These are phyloP conservation scores for Friedmanniomyces endolithicus DNA, from an alignment of 495 filamentous ascomycete genomes.

Conservation along the genomic window DNA sequence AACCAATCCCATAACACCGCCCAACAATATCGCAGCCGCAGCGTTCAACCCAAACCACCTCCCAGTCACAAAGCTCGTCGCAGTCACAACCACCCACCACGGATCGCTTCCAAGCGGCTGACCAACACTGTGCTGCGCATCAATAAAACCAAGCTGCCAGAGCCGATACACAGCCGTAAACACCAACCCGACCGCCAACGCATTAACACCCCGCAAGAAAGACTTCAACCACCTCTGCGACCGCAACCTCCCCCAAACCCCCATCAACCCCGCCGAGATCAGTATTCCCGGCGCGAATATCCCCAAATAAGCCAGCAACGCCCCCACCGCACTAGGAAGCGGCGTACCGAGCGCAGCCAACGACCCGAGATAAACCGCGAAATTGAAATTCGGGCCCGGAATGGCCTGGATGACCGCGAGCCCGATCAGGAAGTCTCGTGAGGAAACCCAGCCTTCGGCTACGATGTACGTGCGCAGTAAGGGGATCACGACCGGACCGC, in stretches of 20 bases:
- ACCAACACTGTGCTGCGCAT: conserved; percentile 36
- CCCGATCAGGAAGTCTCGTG: conserved; percentile 70
- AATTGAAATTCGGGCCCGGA: conserved; percentile 82
- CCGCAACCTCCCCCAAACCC: conserved; percentile 53
- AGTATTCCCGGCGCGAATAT: conserved; percentile 64
- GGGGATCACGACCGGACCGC: conserved; percentile 76
- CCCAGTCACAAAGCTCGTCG: conserved; percentile 49
- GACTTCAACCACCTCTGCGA: conserved; percentile 42
- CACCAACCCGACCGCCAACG: conserved; percentile 63
- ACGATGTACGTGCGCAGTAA: conserved; percentile 70
- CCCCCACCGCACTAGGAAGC: conserved; percentile 40
- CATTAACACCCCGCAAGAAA: conserved; percentile 57
- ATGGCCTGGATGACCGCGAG: conserved; percentile 75
- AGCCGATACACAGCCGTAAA: conserved; percentile 80
- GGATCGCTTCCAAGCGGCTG: conserved; percentile 46
- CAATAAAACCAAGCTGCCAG: conserved; percentile 66
- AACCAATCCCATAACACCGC: conserved; percentile 50
- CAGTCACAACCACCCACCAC: conserved; percentile 61
- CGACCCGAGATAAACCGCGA: conserved; percentile 64
- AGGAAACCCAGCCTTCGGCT: conserved; percentile 62
- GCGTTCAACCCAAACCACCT: conserved; percentile 44
- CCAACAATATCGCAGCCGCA: conserved; percentile 50
- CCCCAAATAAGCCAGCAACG: conserved; percentile 51
- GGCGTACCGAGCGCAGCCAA: conserved; percentile 38
- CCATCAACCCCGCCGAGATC: conserved; percentile 53